These are phyloP conservation scores for Lichtheimia hyalospora DNA, from an alignment of 371 early-diverging fungal genomes.

Conservation along the genomic window DNA sequence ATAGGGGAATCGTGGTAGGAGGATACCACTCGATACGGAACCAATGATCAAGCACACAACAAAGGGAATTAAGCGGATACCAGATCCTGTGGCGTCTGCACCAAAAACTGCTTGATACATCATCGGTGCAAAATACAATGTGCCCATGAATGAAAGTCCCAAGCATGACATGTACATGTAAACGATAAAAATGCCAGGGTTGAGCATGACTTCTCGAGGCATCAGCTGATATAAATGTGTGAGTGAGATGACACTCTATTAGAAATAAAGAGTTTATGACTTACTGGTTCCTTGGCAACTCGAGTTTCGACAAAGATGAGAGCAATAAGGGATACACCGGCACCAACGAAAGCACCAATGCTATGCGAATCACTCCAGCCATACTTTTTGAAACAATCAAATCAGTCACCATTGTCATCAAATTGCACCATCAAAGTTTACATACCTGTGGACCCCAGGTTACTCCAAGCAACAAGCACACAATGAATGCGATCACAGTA, in stretches of 20 bases:
- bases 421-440: background rate
- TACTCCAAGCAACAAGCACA: slow-evolving; percentile 49
- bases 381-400: background rate
- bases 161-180: slow-evolving; percentile 9
- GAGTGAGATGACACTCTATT: slow-evolving; percentile 4
- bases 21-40: slow-evolving; percentile 27
- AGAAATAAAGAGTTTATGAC: slow-evolving; percentile 9
- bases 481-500: slow-evolving; percentile 15
- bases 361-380: slow-evolving; percentile 3
- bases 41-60: slow-evolving; percentile 37
- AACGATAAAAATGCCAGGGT: slow-evolving; percentile 6
- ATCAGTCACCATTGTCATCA: background rate
- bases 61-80: slow-evolving; percentile 43
- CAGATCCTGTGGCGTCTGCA: slow-evolving; percentile 38
- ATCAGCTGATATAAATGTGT: slow-evolving; percentile 6
- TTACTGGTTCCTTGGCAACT: slow-evolving; percentile 15
- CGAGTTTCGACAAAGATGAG: slow-evolving; percentile 13
- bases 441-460: slow-evolving; percentile 41
- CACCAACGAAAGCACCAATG: slow-evolving; percentile 13
- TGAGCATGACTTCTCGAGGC: slow-evolving; percentile 10
- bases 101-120: slow-evolving; percentile 53
- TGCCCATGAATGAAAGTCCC: slow-evolving; percentile 50
- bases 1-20: slow-evolving; percentile 22
- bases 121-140: slow-evolving; percentile 72
- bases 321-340: slow-evolving; percentile 5